Evolutionary conservation across 164 flowering plant genomes (phyloP).

Genomic region (Annona cherimola): DNA sequence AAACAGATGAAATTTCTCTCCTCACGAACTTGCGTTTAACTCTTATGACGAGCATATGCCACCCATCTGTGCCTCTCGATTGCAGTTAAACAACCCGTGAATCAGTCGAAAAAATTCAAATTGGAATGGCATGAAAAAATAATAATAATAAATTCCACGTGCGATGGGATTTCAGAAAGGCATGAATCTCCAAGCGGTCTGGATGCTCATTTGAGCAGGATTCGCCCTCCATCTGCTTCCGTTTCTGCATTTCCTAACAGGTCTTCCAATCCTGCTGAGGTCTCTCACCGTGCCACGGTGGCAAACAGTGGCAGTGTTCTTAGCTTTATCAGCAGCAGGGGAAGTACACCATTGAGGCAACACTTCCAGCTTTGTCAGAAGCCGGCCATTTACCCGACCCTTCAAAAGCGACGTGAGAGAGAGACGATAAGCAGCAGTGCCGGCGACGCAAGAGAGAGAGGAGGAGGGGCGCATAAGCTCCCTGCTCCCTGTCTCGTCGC

Average conservation of each 20-base stretch:
- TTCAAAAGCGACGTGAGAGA: not conserved
- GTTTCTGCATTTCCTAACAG: conserved; percentile 12
- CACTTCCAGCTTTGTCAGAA: conserved; percentile 27
- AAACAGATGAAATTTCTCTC: too few species aligned
- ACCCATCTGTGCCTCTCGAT: too few species aligned
- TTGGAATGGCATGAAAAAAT: too few species aligned
- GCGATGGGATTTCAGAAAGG: conserved; percentile 16
- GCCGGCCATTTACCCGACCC: conserved; percentile 12
- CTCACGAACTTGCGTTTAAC: too few species aligned
- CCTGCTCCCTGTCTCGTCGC: too few species aligned
- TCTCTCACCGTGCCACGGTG: conserved; percentile 16
- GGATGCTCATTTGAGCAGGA: conserved; percentile 19
- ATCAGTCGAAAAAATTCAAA: too few species aligned
- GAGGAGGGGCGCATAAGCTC: too few species aligned
- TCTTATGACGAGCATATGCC: too few species aligned
- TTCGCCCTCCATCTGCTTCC: conserved; percentile 10
- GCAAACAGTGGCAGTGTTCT: conserved; percentile 23
- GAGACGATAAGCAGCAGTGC: too few species aligned
- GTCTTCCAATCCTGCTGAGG: conserved; percentile 18
- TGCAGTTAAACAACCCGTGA: too few species aligned
- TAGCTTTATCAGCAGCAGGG: conserved; percentile 9
- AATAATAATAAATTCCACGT: too few species aligned
- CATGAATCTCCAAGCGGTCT: conserved; percentile 13
- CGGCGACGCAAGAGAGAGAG: too few species aligned
- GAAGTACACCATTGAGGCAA: conserved; percentile 12